Evolutionary conservation across 345 rosid genomes (phyloP).

Genomic region (Turritis glabra): DNA sequence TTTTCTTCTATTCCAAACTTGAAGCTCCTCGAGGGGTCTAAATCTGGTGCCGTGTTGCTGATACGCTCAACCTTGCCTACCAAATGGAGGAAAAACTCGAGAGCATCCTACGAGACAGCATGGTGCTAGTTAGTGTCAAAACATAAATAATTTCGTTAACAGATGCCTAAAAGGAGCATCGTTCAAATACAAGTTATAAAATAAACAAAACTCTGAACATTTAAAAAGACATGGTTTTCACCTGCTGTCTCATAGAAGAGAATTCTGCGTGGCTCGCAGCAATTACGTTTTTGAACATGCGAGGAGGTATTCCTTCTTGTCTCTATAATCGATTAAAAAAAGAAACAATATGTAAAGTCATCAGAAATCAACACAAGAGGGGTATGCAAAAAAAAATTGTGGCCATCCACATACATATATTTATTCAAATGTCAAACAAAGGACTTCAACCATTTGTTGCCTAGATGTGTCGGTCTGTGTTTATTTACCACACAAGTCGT

Average conservation of each 20-base stretch:
- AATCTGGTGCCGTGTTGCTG: constrained; percentile 55
- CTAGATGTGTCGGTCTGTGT: neutral
- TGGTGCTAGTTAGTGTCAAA: constrained; percentile 30
- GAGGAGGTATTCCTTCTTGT: constrained; percentile 96
- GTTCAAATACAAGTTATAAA: neutral
- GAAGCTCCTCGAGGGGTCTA: constrained; percentile 89
- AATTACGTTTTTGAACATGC: constrained; percentile 92
- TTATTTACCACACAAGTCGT: neutral
- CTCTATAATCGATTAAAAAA: constrained; percentile 46
- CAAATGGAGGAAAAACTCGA: constrained; percentile 91
- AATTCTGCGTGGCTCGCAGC: constrained; percentile 97
- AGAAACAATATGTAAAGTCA: constrained; percentile 6
- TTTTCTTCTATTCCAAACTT: constrained; percentile 98
- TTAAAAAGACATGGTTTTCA: constrained; percentile 27
- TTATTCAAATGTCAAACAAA: constrained; percentile 7
- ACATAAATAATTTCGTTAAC: neutral
- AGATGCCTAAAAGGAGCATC: constrained; percentile 4
- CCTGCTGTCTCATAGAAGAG: constrained; percentile 98
- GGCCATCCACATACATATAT: neutral
- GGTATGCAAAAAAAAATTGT: neutral
- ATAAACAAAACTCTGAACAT: constrained; percentile 1
- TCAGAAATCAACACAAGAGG: constrained; percentile 19
- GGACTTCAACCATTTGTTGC: neutral
- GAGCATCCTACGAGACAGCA: constrained; percentile 71
- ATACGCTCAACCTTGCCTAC: constrained; percentile 90